Evolutionary conservation across 805 yeast species (phyloP), one percentile per base, ranked within the genome.

Genomic region (Komagataella pseudopastoris): DNA sequence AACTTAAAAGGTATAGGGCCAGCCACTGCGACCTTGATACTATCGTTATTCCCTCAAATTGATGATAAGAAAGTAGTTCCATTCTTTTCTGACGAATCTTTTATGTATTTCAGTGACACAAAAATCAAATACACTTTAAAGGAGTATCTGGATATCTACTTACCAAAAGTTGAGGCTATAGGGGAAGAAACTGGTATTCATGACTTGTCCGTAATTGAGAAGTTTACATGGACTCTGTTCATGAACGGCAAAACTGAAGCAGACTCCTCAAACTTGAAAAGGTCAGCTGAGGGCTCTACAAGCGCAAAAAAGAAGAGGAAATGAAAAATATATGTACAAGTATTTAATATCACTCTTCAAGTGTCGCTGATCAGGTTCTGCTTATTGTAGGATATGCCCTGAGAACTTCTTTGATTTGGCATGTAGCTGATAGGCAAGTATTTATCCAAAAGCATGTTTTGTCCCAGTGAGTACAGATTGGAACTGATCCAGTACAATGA

Each of bases 401-500:
- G 45, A 6, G 49, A 30, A n/a, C 46, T 43, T 51, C 64, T 59
- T 18, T 59, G 54, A 51, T 71, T 71, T 4, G 83, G 80, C 2
- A 76, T 67, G 57, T 68, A 73, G 49, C 70, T 64, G 20, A 83
- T 68, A 1, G 96, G 96, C 61, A 84, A 67, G 43, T 72, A 64
- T 58, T 71, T 68, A 60, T 90, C 93, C 60, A 91, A 67, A 16
- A 85, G 54, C 12, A 84, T 63, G 62, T 90, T 91, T 59, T 91
- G 97, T 0, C 77, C 54, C 53, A 87, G 67, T 2, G 97, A 89
- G 61, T 74, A 90, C 3, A 75, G 58, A 61, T 88, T 90, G 0
- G 96, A 88, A 48, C 91, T 80, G 30, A 88, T 74, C 99, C 98
- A 91, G 66, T 90, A 91, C n/a, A 88, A 62, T 0, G 84, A 78